Conservation (phyloP, 2,329 filamentous ascomycete species). For the Aspergillus floridensis region DNA sequence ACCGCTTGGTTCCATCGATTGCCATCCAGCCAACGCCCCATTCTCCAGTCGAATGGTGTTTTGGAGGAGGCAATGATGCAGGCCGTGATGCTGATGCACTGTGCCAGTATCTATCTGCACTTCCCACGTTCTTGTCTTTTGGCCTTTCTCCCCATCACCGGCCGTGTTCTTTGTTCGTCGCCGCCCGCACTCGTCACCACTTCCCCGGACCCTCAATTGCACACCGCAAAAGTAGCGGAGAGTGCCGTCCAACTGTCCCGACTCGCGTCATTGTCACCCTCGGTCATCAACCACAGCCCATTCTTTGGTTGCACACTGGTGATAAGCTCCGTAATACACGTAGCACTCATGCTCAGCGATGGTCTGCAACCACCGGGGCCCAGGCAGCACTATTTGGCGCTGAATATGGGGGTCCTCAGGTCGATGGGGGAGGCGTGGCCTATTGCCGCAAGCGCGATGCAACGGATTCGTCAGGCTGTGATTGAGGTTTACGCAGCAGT, state of each 20-base stretch:
- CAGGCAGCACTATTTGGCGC: neutral
- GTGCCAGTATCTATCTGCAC: slow-evolving; percentile 11
- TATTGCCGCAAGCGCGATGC: slow-evolving; percentile 2
- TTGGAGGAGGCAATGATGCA: slow-evolving; percentile 7
- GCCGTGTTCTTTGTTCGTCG: slow-evolving; percentile 1
- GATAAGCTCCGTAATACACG: slow-evolving; percentile 9
- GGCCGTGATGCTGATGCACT: slow-evolving; percentile 10
- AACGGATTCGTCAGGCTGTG: neutral
- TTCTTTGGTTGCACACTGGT: slow-evolving; percentile 10
- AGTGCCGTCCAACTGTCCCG: slow-evolving; percentile 2
- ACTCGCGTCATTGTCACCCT: slow-evolving; percentile 3
- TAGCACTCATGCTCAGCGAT: slow-evolving; percentile 3
- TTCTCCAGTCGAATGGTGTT: neutral
- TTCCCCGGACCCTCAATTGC: neutral
- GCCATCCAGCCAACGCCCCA: neutral
- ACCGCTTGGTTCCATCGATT: slow-evolving; percentile 7
- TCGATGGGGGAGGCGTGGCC: slow-evolving; percentile 7
- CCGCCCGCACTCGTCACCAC: neutral
- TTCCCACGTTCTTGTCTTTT: slow-evolving; percentile 6
- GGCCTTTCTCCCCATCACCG: slow-evolving; percentile 3
- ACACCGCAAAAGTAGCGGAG: neutral
- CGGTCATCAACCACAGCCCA: slow-evolving; percentile 1
- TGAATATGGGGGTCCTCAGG: slow-evolving; percentile 8
- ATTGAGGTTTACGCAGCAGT: neutral
- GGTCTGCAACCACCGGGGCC: neutral